Evolutionary conservation across 2,329 filamentous ascomycete genomes (phyloP), one percentile per base, ranked within the genome.

Genomic region (Sordariomycetes sp.): DNA sequence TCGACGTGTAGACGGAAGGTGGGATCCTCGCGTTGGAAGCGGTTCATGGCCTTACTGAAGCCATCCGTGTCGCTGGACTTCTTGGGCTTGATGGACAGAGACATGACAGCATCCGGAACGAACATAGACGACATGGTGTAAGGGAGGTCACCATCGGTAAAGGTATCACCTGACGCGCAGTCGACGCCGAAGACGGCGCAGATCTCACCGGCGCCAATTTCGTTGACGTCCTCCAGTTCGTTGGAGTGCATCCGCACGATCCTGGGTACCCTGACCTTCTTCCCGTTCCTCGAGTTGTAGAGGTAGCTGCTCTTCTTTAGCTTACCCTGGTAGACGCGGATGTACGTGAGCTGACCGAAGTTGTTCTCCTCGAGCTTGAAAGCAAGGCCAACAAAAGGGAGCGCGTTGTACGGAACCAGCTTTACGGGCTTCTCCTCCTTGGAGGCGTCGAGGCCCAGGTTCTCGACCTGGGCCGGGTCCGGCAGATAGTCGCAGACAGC

Each of bases 161-260:
- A 99, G 51, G 93, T 97, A 72, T 99, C 94, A 66, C 94, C 94
- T 51, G 93, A 97, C 40, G 94, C 92, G 71, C 94, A 99, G 67
- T 99, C 94, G 58, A 99, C 89, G 68, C 94, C 94, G 69, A 99
- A 99, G 60, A 99, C 94, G 61, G 94, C 94, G 70, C 94, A 99
- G 63, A 99, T 99, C 73, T 99, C 94, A 73, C 94, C 94, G 58
- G 94, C 93, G 57, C 92, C 90, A 62, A 99, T 88, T 72, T 97
- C 92, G 59, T 76, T 79, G 34, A 97, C 90, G 69, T 99, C 94
- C 72, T 99, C 94, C 93, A 99, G 96, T 69, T 99, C 94, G 70
- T 97, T 96, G 53, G 92, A 96, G 78, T 99, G 94, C 94, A 99
- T 99, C 62, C 94, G 90, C 62, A 99, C 94, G 67, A 99, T 97